Base-by-base conservation (phyloP, 495 filamentous ascomycete species). In the Cenococcum geophilum region DNA sequence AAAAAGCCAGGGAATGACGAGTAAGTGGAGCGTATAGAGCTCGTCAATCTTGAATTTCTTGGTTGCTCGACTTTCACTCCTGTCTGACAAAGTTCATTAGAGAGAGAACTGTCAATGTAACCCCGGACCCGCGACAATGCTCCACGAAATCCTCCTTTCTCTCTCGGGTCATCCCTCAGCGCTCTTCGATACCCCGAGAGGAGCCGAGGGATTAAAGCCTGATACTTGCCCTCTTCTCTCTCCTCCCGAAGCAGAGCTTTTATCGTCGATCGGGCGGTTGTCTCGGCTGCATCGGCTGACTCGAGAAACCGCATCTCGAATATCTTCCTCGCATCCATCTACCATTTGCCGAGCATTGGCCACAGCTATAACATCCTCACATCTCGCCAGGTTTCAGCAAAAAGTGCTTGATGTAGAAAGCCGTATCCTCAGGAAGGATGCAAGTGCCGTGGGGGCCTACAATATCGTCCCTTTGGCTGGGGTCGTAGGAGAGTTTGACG, bases 131-230 rank as follows among this genome's bases (percentile, higher is more conserved):
- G 51, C 59, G 1, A 35, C 50, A 74, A 97, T 97, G 92, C 87
- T 97, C 70, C 92, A 97, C 79, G 93, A 98, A 77, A 86, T 98
- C 75, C 82, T 98, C 67, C 86, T 98, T 71, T 89, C 89, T 70
- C 86, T 98, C 72, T 93, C 91, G 64, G 92, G 92, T 55, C 89
- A 96, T 75, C 86, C 89, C 25, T 97, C 92, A 57, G 85, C 91
- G 49, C 83, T 97, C 67, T 87, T 97, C 58, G 67, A 67, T 52
- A 62, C 75, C 62, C 59, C 50, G 10, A 37, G 35, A 14, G 6
- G 42, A 21, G 45, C 66, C 49, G 65, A 77, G 35, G 36, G 67
- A 45, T 66, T 73, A 65, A 64, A 77, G 69, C 68, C 71, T 59
- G 65, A 73, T 35, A 67, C 73, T 62, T 72, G 80, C 66, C 72